Base-by-base conservation (phyloP, 2,329 filamentous ascomycete genomes). In the Rutstroemia sp. region DNA sequence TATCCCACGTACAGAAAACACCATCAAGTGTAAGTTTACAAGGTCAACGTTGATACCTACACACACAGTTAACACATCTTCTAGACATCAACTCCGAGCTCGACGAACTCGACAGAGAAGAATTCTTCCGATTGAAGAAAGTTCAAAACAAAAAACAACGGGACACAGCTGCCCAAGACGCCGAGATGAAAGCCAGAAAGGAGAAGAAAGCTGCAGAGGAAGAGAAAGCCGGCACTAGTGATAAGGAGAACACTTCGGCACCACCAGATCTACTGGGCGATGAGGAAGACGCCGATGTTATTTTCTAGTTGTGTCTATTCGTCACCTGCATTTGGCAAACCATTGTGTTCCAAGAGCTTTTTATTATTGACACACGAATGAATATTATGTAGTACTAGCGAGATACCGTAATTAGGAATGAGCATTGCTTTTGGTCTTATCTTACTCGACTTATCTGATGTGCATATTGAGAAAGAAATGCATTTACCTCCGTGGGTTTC, bases 71-170 rank as follows among this genome's bases (percentile, higher is more conserved):
- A 53, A 58, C 39, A 21, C 19, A 12, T 37, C 47, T 51, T 44
- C 5, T 57, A 87, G 84, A 97, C 69, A 97, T 97, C 79, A 97
- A 97, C 75, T 96, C 92, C 1, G 94, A 99, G 72, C 82, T 99
- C 16, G 94, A 99, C 70, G 94, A 99, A 75, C 79, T 99, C 51
- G 95, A 97, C 73, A 84, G 94, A 77, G 94, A 97, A 72, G 94
- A 99, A 71, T 99, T 99, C 72, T 99, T 96, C 75, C 81, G 94
- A 63, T 75, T 99, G 69, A 99, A 99, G 76, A 99, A 99, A 78
- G 88, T 92, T 38, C 88, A 89, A 48, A 82, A 82, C 71, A 92
- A 92, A 76, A 92, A 92, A 71, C 86, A 91, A 71, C 78, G 87
- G 66, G 88, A 92, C 65, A 85, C 77, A 34, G 88, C 87, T 10